Evolutionary conservation across 176 grass and related monocot species (phyloP).

Genomic region (Puccinellia tenuiflora): DNA sequence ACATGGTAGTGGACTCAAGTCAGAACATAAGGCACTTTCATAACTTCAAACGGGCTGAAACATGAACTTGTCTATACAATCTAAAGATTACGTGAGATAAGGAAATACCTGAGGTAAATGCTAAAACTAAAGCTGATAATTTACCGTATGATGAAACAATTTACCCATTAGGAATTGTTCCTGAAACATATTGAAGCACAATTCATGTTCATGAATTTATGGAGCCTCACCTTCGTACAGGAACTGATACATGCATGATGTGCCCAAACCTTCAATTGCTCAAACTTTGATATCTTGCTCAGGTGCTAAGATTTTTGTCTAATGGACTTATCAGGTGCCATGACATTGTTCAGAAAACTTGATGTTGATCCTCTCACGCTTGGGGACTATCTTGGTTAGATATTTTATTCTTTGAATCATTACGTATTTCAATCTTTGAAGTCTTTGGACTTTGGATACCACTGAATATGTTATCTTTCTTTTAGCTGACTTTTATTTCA

Average conservation of each 20-base stretch:
- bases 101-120: background rate
- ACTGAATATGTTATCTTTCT: constrained; percentile 25
- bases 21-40: background rate
- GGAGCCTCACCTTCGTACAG: constrained; percentile 4
- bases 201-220: constrained; percentile 14
- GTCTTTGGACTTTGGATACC: constrained; percentile 8
- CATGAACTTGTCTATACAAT: background rate
- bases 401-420: constrained; percentile 8
- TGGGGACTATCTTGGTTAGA: constrained; percentile 86
- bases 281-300: constrained; percentile 11
- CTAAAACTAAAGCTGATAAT: constrained; percentile 16
- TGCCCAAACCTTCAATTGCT: background rate
- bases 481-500: constrained; percentile 14
- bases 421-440: background rate
- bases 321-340: constrained; percentile 61
- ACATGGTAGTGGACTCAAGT: background rate
- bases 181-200: background rate
- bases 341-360: constrained; percentile 71
- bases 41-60: background rate
- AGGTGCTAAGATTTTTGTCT: constrained; percentile 10
- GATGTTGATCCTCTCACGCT: constrained; percentile 60
- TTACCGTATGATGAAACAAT: background rate
- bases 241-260: constrained; percentile 20
- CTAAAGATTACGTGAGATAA: background rate
- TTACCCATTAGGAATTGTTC: background rate